phyloP scores from a whole-genome alignment of 305 asterid genomes.

The Fraxinus nigra region DNA sequence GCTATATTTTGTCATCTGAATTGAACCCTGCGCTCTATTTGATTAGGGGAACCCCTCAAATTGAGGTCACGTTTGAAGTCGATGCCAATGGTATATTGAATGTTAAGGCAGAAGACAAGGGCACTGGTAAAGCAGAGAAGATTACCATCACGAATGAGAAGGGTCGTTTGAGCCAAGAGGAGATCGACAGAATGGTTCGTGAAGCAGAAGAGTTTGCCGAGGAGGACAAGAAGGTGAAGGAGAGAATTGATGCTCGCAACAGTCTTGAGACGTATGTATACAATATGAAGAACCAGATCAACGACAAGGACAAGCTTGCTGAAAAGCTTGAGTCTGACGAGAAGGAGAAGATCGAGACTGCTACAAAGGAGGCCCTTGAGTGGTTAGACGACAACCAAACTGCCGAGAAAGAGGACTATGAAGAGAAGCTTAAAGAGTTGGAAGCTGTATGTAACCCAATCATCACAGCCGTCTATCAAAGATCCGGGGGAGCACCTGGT shows the following conservation, averaged over 20 bases:
- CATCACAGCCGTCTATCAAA: constrained; percentile 50
- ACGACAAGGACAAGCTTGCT: constrained; percentile 1
- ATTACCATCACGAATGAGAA: constrained; percentile 55
- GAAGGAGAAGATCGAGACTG: constrained; percentile 53
- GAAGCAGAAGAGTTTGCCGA: constrained; percentile 56
- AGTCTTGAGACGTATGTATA: background rate
- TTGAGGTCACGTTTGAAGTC: background rate
- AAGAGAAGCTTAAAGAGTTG: background rate
- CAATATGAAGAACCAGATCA: constrained; percentile 1
- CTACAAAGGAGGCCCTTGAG: constrained; percentile 47
- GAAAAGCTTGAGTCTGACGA: constrained; percentile 36
- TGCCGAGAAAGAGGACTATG: constrained; percentile 34
- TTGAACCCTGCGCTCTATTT: background rate
- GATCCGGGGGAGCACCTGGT: constrained; percentile 48
- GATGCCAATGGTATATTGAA: background rate
- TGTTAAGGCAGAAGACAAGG: background rate
- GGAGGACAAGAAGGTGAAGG: constrained; percentile 44
- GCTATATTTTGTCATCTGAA: background rate
- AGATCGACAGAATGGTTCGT: constrained; percentile 52
- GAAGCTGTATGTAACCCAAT: constrained; percentile 52
- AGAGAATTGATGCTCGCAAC: background rate
- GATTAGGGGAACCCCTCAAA: constrained; percentile 7
- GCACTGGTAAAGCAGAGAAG: constrained; percentile 50
- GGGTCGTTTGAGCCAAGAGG: constrained; percentile 52
- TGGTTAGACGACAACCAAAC: constrained; percentile 54